These are phyloP conservation scores for Auxenochlorella protothecoides DNA, from an alignment of 139 green algal species.

Conservation along the genomic window DNA sequence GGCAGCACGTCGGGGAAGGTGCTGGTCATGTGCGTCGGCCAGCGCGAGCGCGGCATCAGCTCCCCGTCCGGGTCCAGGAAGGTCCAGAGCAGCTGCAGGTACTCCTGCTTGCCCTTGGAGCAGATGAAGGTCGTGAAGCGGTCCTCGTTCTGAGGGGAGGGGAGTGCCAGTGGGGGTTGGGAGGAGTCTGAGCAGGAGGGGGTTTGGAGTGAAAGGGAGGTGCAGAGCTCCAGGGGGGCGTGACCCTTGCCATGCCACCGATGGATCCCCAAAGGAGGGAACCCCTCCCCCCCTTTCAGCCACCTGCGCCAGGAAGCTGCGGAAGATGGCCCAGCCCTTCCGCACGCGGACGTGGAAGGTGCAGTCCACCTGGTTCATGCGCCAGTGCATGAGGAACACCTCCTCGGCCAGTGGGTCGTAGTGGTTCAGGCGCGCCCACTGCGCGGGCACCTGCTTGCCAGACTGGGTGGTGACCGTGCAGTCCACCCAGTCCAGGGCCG, in stretches of 20 bases:
- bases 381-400: conserved; percentile 24
- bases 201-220: too few species aligned
- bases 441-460: conserved; percentile 7
- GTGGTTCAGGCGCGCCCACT: conserved; percentile 16
- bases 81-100: conserved; percentile 32
- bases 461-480: conserved; percentile 11
- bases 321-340: conserved; percentile 17
- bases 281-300: neutral
- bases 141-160: conserved; percentile 3
- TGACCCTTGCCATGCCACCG: neutral
- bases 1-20: conserved; percentile 25
- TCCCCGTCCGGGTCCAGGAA: conserved; percentile 16
- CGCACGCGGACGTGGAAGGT: conserved; percentile 28
- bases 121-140: conserved; percentile 24
- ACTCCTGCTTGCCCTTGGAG: conserved; percentile 32
- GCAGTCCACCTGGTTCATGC: conserved; percentile 12
- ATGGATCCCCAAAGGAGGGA: too few species aligned
- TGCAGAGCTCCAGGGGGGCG: neutral
- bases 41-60: conserved; percentile 12
- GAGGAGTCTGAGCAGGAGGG: too few species aligned
- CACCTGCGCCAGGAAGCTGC: conserved; percentile 16
- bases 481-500: conserved; percentile 18
- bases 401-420: conserved; percentile 4
- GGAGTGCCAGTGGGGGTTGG: neutral
- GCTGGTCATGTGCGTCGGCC: conserved; percentile 13